Conservation (phyloP, 2,329 filamentous ascomycete genomes). For the Fusarium austroafricanum region DNA sequence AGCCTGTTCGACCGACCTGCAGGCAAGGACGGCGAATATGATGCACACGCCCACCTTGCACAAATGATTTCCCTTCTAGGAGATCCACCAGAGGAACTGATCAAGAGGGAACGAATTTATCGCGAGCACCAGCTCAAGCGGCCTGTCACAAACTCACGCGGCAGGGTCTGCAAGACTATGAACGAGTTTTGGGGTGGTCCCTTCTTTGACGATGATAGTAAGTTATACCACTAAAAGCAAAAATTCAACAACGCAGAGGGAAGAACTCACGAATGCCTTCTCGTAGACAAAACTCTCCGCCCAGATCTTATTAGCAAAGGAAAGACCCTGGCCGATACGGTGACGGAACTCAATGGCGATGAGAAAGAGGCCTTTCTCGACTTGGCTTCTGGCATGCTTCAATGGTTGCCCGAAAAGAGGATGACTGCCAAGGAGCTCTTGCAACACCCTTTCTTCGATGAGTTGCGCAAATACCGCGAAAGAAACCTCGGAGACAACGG, state of each 20-base stretch:
- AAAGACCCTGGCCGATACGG: constrained; percentile 21
- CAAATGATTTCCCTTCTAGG: constrained; percentile 36
- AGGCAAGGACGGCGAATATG: constrained; percentile 38
- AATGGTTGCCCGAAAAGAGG: constrained; percentile 44
- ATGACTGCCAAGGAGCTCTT: constrained; percentile 42
- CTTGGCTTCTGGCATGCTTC: constrained; percentile 41
- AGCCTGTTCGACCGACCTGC: constrained; percentile 31
- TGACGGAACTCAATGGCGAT: constrained; percentile 31
- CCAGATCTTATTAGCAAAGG: background rate
- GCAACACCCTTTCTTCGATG: constrained; percentile 39
- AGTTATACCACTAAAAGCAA: background rate
- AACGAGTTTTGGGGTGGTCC: constrained; percentile 40
- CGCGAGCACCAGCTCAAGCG: constrained; percentile 13
- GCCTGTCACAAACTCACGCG: background rate
- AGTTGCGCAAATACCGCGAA: background rate
- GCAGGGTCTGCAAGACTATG: constrained; percentile 26
- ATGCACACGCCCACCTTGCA: constrained; percentile 39
- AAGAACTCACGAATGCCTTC: too few species aligned
- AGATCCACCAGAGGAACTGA: constrained; percentile 21
- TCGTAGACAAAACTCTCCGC: background rate
- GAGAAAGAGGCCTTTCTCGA: constrained; percentile 43
- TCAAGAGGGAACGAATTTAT: constrained; percentile 32
- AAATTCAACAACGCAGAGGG: too few species aligned
- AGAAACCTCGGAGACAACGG: too few species aligned
- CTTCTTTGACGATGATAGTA: constrained; percentile 29